Percentiles rank a stretch among this genome's conserved stretches.
Evolutionary conservation across 352 stramenopile species (phyloP).

Genomic region (Peronospora tabacina): DNA sequence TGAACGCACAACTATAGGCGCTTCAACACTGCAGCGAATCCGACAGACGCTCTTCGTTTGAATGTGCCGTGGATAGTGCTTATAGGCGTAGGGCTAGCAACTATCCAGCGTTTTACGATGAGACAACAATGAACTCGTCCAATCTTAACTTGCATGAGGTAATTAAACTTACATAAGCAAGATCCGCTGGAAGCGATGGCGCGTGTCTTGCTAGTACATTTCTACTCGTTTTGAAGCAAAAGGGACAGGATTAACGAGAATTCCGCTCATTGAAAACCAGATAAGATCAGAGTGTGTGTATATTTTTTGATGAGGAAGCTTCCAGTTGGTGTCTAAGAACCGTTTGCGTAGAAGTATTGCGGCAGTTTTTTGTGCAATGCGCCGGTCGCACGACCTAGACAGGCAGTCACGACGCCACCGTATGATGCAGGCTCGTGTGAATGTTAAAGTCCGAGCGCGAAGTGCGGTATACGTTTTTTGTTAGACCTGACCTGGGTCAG

Average conservation of each 20-base stretch:
- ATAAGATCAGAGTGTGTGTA: no score
- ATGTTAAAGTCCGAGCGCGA: background rate
- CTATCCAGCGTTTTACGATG: background rate
- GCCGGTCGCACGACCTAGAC: background rate
- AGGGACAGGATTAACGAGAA: background rate
- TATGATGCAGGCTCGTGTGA: background rate
- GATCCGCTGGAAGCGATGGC: background rate
- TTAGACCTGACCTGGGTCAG: no score
- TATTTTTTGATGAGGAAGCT: background rate
- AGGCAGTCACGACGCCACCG: no score
- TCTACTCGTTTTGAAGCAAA: background rate
- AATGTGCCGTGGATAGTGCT: background rate
- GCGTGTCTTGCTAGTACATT: background rate
- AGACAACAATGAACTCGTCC: background rate
- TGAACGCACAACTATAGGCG: slow-evolving; percentile 8
- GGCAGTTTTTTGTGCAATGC: background rate
- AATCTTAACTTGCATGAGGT: background rate
- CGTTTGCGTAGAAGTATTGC: background rate
- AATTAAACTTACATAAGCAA: background rate
- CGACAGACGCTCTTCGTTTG: no score
- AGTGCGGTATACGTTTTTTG: no score
- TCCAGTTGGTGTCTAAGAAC: background rate
- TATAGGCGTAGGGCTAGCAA: background rate
- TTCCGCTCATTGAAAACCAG: background rate
- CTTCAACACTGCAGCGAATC: background rate